A percentile compares a stretch with the other conserved stretches of the same genome.
Conservation (phyloP, 805 yeast genomes). For the Zygosaccharomyces pseudorouxii region DNA sequence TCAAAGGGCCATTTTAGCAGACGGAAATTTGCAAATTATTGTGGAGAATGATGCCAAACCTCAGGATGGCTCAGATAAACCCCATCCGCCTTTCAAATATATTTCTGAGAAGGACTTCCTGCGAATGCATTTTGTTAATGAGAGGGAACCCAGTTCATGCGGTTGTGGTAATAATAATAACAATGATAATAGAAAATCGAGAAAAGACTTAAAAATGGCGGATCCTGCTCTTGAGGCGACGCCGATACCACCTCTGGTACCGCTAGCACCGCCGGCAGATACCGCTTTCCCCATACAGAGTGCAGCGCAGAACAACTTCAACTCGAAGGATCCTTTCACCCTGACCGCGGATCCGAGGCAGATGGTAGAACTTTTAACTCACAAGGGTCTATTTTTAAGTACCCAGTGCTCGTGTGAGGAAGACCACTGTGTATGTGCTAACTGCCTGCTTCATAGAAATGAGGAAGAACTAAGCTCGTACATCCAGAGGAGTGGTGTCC, state of each 20-base stretch:
- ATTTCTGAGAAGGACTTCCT: slow-evolving; percentile 30
- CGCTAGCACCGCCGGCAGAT: background rate
- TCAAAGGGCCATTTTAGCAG: slow-evolving; percentile 27
- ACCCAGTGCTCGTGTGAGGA: slow-evolving; percentile 34
- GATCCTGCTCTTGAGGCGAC: background rate
- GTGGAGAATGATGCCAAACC: slow-evolving; percentile 13
- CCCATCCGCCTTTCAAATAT: slow-evolving; percentile 13
- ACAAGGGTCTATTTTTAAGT: slow-evolving; percentile 32
- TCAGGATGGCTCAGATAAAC: slow-evolving; percentile 4
- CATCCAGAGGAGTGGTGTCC: slow-evolving; percentile 31
- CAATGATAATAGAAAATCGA: background rate
- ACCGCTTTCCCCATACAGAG: background rate
- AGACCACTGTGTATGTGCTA: slow-evolving; percentile 31
- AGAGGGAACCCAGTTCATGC: slow-evolving; percentile 2
- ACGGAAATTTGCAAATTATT: slow-evolving; percentile 30
- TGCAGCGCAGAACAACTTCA: background rate
- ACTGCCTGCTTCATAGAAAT: slow-evolving; percentile 35
- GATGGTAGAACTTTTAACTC: slow-evolving; percentile 32
- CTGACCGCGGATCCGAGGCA: slow-evolving; percentile 8
- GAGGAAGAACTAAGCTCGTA: slow-evolving; percentile 32
- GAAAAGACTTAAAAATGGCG: background rate
- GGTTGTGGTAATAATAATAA: background rate
- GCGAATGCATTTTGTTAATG: slow-evolving; percentile 13
- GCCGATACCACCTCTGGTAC: background rate
- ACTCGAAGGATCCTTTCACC: background rate